phyloP scores from a whole-genome alignment of 495 filamentous ascomycete genomes.

The Tirmania nivea region DNA sequence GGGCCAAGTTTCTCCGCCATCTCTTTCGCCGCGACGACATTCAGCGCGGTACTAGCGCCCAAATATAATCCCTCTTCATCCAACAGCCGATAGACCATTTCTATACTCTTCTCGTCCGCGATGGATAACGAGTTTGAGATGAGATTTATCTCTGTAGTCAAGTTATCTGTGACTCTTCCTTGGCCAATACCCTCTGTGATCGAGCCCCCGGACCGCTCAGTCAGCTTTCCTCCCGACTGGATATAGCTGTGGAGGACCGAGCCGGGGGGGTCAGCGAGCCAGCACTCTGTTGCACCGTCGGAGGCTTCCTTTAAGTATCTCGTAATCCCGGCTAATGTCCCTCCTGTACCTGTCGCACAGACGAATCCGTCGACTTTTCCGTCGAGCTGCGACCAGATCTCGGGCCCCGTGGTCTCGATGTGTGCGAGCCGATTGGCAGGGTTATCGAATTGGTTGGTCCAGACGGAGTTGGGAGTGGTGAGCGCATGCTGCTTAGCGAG shows the following conservation, averaged over 20 bases:
- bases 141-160: slow-evolving; percentile 61
- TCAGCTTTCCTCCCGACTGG: slow-evolving; percentile 56
- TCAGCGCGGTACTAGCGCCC: slow-evolving; percentile 80
- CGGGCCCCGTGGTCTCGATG: slow-evolving; percentile 88
- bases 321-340: slow-evolving; percentile 77
- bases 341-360: slow-evolving; percentile 81
- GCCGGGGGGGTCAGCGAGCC: slow-evolving; percentile 83
- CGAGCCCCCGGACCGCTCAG: slow-evolving; percentile 60
- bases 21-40: slow-evolving; percentile 88
- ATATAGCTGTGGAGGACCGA: slow-evolving; percentile 85
- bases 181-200: slow-evolving; percentile 98
- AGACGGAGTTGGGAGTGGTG: slow-evolving; percentile 67
- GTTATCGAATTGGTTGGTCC: slow-evolving; percentile 99
- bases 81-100: slow-evolving; percentile 92
- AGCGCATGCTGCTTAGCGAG: slow-evolving; percentile 80
- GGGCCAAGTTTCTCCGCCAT: slow-evolving; percentile 75
- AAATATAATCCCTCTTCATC: slow-evolving; percentile 94
- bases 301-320: slow-evolving; percentile 68
- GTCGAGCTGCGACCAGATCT: slow-evolving; percentile 85
- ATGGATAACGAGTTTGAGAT: slow-evolving; percentile 75
- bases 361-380: slow-evolving; percentile 86
- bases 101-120: slow-evolving; percentile 79
- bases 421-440: slow-evolving; percentile 81
- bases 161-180: slow-evolving; percentile 86
- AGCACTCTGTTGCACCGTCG: slow-evolving; percentile 65